These are phyloP conservation scores for Sporisorium reilianum DNA, from an alignment of 1,284 basidiomycete species.

Conservation along the genomic window DNA sequence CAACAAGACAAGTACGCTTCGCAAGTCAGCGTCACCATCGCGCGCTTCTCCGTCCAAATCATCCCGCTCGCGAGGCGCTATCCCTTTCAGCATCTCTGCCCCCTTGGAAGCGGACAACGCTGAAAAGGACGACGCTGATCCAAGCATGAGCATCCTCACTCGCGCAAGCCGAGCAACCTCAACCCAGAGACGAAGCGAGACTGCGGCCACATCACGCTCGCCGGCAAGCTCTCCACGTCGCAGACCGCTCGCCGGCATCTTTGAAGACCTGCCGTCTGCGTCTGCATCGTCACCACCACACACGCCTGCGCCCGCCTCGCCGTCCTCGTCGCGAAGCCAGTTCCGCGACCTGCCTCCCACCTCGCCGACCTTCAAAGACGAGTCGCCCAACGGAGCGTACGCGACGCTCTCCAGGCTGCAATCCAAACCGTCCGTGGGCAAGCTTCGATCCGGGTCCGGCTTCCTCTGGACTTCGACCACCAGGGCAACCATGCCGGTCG, in stretches of 20 bases:
- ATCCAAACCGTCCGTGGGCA: conserved; percentile 28
- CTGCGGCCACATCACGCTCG: conserved; percentile 5
- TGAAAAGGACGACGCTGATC: conserved; percentile 20
- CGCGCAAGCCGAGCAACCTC: background rate
- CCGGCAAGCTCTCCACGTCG: conserved; percentile 33
- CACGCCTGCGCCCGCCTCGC: conserved; percentile 16
- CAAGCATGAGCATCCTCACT: too few species aligned
- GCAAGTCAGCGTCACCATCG: conserved; percentile 33
- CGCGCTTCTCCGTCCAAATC: conserved; percentile 10
- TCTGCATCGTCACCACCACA: conserved; percentile 32
- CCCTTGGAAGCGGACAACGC: conserved; percentile 21
- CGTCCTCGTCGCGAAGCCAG: conserved; percentile 18
- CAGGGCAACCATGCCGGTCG: background rate
- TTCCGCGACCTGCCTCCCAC: conserved; percentile 16
- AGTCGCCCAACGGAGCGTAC: conserved; percentile 42
- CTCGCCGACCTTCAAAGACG: conserved; percentile 25
- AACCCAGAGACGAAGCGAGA: conserved; percentile 2
- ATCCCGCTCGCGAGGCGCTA: conserved; percentile 25
- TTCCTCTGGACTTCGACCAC: conserved; percentile 35
- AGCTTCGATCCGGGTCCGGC: conserved; percentile 35
- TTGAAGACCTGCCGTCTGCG: conserved; percentile 22
- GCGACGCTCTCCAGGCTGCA: conserved; percentile 43
- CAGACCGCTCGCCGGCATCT: conserved; percentile 36
- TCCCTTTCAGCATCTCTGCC: conserved; percentile 42
- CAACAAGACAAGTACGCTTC: conserved; percentile 18